A percentile compares a stretch with the other conserved stretches of the same genome.
Evolutionary conservation across 768 basidiomycete species (phyloP).

Genomic region (Pleurotus eryngii): DNA sequence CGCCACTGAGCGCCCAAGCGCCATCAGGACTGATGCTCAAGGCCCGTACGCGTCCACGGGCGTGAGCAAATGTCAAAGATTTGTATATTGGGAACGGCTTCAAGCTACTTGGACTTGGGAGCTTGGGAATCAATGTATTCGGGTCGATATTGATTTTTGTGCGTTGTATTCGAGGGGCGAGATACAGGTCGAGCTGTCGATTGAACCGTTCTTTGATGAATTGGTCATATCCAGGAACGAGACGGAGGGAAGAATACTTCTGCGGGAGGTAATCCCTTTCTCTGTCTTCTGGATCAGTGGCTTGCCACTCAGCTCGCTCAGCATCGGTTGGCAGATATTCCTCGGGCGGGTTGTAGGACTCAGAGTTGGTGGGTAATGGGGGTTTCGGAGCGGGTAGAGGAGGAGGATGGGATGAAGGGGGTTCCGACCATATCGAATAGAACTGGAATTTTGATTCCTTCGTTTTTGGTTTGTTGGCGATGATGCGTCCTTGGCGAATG

Average conservation of each 20-base stretch:
- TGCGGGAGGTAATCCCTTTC: constrained; percentile 86
- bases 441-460: constrained; percentile 60
- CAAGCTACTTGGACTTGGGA: constrained; percentile 88
- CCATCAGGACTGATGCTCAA: constrained; percentile 84
- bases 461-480: constrained; percentile 85
- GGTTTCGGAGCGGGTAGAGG: constrained; percentile 93
- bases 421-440: constrained; percentile 88
- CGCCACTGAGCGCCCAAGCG: constrained; percentile 88
- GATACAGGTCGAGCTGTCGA: constrained; percentile 92
- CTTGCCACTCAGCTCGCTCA: constrained; percentile 83
- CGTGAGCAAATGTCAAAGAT: constrained; percentile 69
- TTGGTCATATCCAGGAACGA: constrained; percentile 86
- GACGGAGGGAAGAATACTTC: constrained; percentile 80
- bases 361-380: constrained; percentile 85
- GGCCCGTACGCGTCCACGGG: constrained; percentile 65
- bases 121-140: constrained; percentile 85
- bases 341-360: constrained; percentile 97
- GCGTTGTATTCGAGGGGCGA: constrained; percentile 88
- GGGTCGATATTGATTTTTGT: constrained; percentile 91
- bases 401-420: constrained; percentile 71
- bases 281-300: constrained; percentile 81
- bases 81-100: constrained; percentile 92
- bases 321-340: constrained; percentile 89
- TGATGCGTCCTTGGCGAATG: constrained; percentile 91
- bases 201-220: constrained; percentile 94